These are phyloP conservation scores for Lasiosphaeria miniovina DNA, from an alignment of 495 filamentous ascomycete species.

Conservation along the genomic window DNA sequence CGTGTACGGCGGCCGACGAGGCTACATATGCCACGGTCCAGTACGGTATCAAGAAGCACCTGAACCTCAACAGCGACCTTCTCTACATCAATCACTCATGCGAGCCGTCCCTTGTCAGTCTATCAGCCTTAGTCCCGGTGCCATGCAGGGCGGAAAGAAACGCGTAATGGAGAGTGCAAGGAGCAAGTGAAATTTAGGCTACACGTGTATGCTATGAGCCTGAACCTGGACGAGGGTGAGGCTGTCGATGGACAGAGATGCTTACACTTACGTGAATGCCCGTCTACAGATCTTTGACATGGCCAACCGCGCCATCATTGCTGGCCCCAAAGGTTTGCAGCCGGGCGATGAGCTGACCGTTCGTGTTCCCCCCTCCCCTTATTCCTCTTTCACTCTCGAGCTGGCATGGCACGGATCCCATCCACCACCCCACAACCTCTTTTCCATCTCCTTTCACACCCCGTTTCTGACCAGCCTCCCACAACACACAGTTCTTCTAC, in stretches of 20 bases:
- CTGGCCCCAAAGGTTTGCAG: slow-evolving; percentile 53
- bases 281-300: slow-evolving; percentile 60
- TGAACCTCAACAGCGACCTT: slow-evolving; percentile 72
- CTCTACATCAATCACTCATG: slow-evolving; percentile 77
- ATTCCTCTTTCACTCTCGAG: slow-evolving; percentile 7
- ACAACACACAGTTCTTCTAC: slow-evolving; percentile 59
- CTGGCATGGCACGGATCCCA: too few relatives aligned
- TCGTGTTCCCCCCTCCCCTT: slow-evolving; percentile 17
- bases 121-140: not conserved
- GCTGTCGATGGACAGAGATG: too few relatives aligned
- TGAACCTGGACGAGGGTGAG: too few relatives aligned
- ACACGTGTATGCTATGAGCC: too few relatives aligned
- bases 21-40: slow-evolving; percentile 72
- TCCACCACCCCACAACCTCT: too few relatives aligned
- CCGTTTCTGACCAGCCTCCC: too few relatives aligned
- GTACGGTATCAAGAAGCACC: slow-evolving; percentile 56
- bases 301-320: slow-evolving; percentile 58
- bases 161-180: too few relatives aligned
- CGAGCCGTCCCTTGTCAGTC: slow-evolving; percentile 57
- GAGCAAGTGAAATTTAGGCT: too few relatives aligned
- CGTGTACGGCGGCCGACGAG: slow-evolving; percentile 49
- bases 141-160: not conserved
- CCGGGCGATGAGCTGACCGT: slow-evolving; percentile 62
- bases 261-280: not conserved
- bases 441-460: too few relatives aligned